phyloP scores from a whole-genome alignment of 1,139 yeast genomes.

The Kazachstania sp. region DNA sequence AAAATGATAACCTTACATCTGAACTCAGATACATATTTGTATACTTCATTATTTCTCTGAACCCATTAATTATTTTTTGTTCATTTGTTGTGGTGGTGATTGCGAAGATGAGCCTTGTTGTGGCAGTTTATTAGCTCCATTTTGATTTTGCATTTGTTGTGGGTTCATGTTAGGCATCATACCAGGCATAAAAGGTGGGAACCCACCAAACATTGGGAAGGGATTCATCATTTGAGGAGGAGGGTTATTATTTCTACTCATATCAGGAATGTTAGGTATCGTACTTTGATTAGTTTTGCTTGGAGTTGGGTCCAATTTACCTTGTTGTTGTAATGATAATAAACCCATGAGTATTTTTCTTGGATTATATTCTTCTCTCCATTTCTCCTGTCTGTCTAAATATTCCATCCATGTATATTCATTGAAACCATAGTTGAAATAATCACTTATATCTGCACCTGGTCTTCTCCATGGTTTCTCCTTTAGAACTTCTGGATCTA shows the following conservation, averaged over 20 bases:
- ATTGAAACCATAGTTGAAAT: slow-evolving; percentile 92
- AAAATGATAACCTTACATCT: too few species aligned
- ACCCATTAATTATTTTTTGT: background rate
- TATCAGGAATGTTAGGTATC: slow-evolving; percentile 1
- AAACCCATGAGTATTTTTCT: slow-evolving; percentile 39
- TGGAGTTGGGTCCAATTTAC: slow-evolving; percentile 23
- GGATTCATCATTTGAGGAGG: slow-evolving; percentile 23
- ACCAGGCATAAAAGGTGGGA: slow-evolving; percentile 31
- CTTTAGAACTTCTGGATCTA: slow-evolving; percentile 74
- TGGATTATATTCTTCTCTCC: slow-evolving; percentile 70
- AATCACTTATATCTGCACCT: slow-evolving; percentile 89
- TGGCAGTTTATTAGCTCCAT: background rate
- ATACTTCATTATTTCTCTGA: too few species aligned
- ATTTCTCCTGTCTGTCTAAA: slow-evolving; percentile 76
- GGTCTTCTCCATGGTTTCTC: slow-evolving; percentile 98
- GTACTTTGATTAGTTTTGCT: background rate
- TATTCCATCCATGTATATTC: slow-evolving; percentile 95
- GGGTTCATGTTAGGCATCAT: slow-evolving; percentile 29
- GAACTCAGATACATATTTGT: too few species aligned
- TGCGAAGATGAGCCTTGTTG: slow-evolving; percentile 7
- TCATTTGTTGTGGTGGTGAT: slow-evolving; percentile 2
- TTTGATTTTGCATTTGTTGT: slow-evolving; percentile 2
- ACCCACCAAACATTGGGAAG: slow-evolving; percentile 36
- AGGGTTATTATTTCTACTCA: slow-evolving; percentile 2
- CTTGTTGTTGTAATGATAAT: slow-evolving; percentile 32